Conservation (phyloP, 2,329 filamentous ascomycete genomes). For the Pleoardoris graminearum region DNA sequence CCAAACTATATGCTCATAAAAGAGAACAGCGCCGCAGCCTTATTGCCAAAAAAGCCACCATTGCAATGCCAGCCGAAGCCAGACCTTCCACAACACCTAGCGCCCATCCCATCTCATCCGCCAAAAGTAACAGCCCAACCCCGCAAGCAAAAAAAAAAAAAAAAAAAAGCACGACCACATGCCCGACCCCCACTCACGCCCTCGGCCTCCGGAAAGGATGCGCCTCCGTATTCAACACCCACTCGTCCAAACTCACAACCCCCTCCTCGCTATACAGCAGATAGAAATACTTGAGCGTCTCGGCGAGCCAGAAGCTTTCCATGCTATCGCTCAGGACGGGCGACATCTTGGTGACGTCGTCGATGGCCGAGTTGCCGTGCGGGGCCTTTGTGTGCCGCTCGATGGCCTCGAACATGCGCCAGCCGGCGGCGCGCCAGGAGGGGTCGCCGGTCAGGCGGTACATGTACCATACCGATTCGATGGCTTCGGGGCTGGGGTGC, state of each 20-base stretch:
- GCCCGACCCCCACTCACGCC: background rate
- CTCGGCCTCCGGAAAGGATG: slow-evolving; percentile 47
- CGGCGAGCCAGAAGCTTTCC: slow-evolving; percentile 76
- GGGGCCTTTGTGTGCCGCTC: slow-evolving; percentile 63
- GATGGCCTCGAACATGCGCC: slow-evolving; percentile 72
- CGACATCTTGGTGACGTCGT: slow-evolving; percentile 62
- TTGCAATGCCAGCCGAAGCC: too few relatives aligned
- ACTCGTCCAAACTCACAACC: slow-evolving; percentile 65
- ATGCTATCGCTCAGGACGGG: slow-evolving; percentile 61
- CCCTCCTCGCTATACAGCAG: slow-evolving; percentile 64
- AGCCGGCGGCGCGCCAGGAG: slow-evolving; percentile 68
- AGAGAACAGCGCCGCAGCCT: background rate
- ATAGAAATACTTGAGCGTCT: slow-evolving; percentile 70
- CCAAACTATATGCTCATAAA: background rate
- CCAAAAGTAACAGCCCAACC: too few relatives aligned
- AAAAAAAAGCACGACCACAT: too few relatives aligned
- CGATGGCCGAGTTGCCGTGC: slow-evolving; percentile 66
- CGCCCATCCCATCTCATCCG: too few relatives aligned
- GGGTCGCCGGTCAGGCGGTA: slow-evolving; percentile 72
- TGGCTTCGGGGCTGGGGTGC: slow-evolving; percentile 66
- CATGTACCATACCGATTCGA: slow-evolving; percentile 79
- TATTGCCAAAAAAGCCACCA: background rate
- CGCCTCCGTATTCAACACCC: slow-evolving; percentile 60
- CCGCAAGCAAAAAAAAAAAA: too few relatives aligned
- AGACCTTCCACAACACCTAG: too few relatives aligned